Evolutionary conservation across 2,329 filamentous ascomycete species (phyloP).

Genomic region (Botrytis porri): DNA sequence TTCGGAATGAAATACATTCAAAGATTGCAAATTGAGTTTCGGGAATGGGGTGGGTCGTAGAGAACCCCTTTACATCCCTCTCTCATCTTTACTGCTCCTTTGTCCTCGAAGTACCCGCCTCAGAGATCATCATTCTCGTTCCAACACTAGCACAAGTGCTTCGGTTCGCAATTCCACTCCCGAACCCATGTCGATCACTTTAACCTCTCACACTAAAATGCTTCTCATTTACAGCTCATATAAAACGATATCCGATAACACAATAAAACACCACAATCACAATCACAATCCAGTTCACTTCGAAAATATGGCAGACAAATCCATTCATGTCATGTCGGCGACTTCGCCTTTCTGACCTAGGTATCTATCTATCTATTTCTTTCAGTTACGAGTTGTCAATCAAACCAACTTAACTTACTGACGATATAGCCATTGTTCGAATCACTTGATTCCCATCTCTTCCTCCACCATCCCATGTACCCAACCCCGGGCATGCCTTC

Average conservation of each 20-base stretch:
- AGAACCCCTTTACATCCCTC: not conserved
- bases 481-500: slow-evolving; percentile 14
- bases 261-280: not conserved
- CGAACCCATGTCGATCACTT: not conserved
- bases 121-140: not conserved
- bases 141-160: not conserved
- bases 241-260: not conserved
- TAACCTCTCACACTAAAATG: not conserved
- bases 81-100: not conserved
- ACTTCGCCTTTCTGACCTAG: slow-evolving; percentile 16
- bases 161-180: too few relatives aligned
- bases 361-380: slow-evolving; percentile 17
- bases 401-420: not conserved
- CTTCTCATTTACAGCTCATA: not conserved
- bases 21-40: too few relatives aligned
- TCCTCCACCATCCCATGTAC: not conserved
- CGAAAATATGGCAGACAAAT: slow-evolving; percentile 2
- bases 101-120: not conserved
- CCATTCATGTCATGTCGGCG: slow-evolving; percentile 16
- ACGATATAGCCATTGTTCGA: slow-evolving; percentile 5
- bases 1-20: too few relatives aligned
- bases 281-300: not conserved
- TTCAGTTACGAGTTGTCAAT: not conserved
- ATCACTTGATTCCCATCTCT: slow-evolving; percentile 20
- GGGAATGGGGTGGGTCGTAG: not conserved